Conservation (phyloP, 2,329 filamentous ascomycete genomes). For the Endocalyx cinctus region DNA sequence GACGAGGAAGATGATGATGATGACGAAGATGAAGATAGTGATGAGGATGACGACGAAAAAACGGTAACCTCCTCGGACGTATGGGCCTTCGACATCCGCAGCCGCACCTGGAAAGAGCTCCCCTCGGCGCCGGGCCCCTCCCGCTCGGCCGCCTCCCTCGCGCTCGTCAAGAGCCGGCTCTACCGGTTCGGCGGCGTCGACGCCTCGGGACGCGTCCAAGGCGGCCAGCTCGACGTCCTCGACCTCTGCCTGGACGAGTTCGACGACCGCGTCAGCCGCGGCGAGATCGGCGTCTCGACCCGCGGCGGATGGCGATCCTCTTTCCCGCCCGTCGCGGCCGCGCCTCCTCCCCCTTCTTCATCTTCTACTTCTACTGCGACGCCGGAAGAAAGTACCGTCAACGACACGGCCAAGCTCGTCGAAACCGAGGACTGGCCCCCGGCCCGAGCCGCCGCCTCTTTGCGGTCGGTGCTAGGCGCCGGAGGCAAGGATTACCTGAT, state of each 20-base stretch:
- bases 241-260: constrained; percentile 53
- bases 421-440: constrained; percentile 40
- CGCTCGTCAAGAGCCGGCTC: constrained; percentile 57
- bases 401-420: constrained; percentile 21
- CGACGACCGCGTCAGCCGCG: constrained; percentile 42
- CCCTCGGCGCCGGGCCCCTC: constrained; percentile 62
- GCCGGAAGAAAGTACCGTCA: no score
- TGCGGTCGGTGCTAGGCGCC: constrained; percentile 54
- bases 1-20: no score
- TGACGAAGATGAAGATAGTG: no score
- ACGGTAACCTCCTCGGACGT: constrained; percentile 63
- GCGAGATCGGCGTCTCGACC: constrained; percentile 47
- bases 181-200: constrained; percentile 82
- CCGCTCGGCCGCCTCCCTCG: constrained; percentile 64
- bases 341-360: constrained; percentile 20
- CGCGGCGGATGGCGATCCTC: constrained; percentile 53
- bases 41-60: no score
- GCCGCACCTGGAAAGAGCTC: constrained; percentile 62
- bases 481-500: constrained; percentile 59
- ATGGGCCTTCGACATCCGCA: constrained; percentile 70
- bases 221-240: constrained; percentile 66
- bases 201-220: constrained; percentile 57
- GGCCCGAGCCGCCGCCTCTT: constrained; percentile 46
- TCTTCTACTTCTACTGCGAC: no score
- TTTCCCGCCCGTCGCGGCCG: constrained; percentile 30